Conservation (phyloP, 495 filamentous ascomycete genomes). For the Extremus antarcticus region DNA sequence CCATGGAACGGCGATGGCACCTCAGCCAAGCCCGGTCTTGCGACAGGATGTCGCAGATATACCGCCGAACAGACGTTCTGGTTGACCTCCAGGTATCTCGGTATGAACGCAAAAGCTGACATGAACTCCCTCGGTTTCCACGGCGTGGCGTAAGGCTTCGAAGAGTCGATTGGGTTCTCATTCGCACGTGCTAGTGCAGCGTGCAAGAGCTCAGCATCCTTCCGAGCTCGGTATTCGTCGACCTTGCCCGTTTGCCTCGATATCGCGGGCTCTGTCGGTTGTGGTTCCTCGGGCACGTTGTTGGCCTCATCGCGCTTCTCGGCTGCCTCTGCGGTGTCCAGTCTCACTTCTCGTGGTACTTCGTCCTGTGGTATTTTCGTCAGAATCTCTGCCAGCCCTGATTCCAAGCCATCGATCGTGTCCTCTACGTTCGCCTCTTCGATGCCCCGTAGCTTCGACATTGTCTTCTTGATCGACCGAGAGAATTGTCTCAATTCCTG, state of each 20-base stretch:
- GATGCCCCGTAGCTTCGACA: conserved; percentile 25
- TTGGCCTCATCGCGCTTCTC: neutral
- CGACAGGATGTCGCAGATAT: conserved; percentile 90
- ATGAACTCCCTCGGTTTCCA: conserved; percentile 85
- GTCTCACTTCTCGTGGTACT: conserved; percentile 1
- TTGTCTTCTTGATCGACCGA: conserved; percentile 40
- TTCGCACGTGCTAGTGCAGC: conserved; percentile 44
- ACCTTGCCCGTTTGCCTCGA: neutral
- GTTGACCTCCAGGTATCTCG: conserved; percentile 92
- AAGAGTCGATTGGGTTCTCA: conserved; percentile 63
- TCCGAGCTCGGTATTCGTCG: conserved; percentile 7
- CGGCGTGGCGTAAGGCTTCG: conserved; percentile 80
- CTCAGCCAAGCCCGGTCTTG: conserved; percentile 74
- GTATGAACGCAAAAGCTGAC: conserved; percentile 86
- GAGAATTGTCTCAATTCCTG: conserved; percentile 51
- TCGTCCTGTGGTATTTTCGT: conserved; percentile 15
- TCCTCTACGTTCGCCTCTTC: neutral
- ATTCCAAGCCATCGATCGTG: conserved; percentile 12
- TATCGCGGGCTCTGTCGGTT: neutral
- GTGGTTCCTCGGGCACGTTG: neutral
- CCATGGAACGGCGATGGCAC: conserved; percentile 75
- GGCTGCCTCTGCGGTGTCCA: neutral
- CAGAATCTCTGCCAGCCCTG: conserved; percentile 16
- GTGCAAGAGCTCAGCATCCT: conserved; percentile 22
- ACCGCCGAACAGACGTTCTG: conserved; percentile 91